Percentiles rank a stretch among this genome's conserved stretches.
Conservation (phyloP, 345 rosid species). For the Kernera saxatilis region DNA sequence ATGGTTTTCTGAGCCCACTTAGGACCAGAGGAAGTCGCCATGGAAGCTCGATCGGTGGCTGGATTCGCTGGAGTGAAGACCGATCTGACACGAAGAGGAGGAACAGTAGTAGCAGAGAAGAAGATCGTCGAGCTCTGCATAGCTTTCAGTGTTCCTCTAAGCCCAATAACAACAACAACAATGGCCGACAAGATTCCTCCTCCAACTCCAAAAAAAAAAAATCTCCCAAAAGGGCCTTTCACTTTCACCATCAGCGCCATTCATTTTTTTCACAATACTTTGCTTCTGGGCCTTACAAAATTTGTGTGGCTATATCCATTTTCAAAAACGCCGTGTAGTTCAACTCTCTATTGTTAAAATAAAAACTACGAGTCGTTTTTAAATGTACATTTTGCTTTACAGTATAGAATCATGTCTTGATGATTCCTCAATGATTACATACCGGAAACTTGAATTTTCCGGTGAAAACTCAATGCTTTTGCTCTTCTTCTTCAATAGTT, state of each 20-base stretch:
- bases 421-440: constrained; percentile 44
- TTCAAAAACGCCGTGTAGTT: constrained; percentile 8
- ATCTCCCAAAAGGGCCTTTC: constrained; percentile 22
- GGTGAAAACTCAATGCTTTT: constrained; percentile 46
- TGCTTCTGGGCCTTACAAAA: constrained; percentile 22
- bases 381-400: background rate
- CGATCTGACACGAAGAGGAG: constrained; percentile 34
- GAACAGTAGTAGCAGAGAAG: constrained; percentile 19
- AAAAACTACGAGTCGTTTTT: constrained; percentile 7
- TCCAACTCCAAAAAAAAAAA: background rate
- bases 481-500: constrained; percentile 39
- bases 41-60: constrained; percentile 33
- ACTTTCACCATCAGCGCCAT: constrained; percentile 14
- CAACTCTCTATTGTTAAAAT: background rate
- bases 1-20: constrained; percentile 95
- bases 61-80: constrained; percentile 37
- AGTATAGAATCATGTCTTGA: constrained; percentile 11
- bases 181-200: constrained; percentile 13
- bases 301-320: background rate
- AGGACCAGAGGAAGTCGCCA: constrained; percentile 50
- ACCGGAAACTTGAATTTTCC: constrained; percentile 62
- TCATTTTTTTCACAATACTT: background rate
- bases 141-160: constrained; percentile 1
- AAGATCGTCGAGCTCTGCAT: constrained; percentile 38
- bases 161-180: constrained; percentile 29